phyloP scores from a whole-genome alignment of 129 eudicot genomes.

The Artemisia tridentata region DNA sequence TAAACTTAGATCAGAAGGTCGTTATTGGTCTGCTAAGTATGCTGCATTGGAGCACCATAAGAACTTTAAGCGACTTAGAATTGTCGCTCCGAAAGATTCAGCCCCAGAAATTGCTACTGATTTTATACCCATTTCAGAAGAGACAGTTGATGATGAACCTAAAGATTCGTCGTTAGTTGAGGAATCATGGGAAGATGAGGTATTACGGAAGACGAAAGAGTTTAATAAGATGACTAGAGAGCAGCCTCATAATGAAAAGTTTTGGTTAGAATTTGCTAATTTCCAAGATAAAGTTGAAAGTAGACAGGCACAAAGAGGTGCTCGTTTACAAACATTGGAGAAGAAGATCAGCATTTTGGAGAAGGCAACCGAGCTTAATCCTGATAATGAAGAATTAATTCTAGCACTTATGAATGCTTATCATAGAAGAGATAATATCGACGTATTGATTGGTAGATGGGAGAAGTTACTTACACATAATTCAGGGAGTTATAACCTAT shows the following conservation, averaged over 20 bases:
- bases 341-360: constrained; percentile 95
- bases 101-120: constrained; percentile 27
- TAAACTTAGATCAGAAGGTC: constrained; percentile 69
- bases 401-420: constrained; percentile 74
- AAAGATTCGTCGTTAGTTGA: constrained; percentile 41
- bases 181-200: constrained; percentile 98
- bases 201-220: constrained; percentile 75
- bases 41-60: constrained; percentile 74
- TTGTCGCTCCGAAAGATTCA: constrained; percentile 44
- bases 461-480: constrained; percentile 71
- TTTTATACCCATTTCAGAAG: constrained; percentile 61
- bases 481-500: constrained; percentile 75
- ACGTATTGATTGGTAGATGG: constrained; percentile 83
- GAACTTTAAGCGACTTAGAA: constrained; percentile 66
- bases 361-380: constrained; percentile 85
- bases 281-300: constrained; percentile 90
- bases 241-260: constrained; percentile 58
- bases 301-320: constrained; percentile 88
- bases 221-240: constrained; percentile 85
- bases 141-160: constrained; percentile 30
- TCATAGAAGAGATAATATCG: constrained; percentile 69
- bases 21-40: constrained; percentile 91
- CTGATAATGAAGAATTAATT: constrained; percentile 76
- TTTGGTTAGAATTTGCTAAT: constrained; percentile 79
- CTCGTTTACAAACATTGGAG: constrained; percentile 87